These are phyloP conservation scores for Heliamphora pulchella DNA, from an alignment of 179 eudicot species.

Conservation along the genomic window DNA sequence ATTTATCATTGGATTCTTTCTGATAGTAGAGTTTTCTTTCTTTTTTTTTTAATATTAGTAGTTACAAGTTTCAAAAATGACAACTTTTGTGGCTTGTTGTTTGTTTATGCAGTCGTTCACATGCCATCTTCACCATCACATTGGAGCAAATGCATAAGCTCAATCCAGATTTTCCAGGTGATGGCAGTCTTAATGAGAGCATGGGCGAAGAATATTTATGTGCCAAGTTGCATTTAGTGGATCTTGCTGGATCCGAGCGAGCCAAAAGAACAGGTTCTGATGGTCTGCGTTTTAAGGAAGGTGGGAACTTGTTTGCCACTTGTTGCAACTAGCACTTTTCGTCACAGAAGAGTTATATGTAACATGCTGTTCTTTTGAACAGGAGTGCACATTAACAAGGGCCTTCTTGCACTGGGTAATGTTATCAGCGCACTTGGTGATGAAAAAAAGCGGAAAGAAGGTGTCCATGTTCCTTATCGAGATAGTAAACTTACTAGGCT, in stretches of 20 bases:
- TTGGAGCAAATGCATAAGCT: conserved; percentile 88
- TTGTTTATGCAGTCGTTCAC: conserved; percentile 75
- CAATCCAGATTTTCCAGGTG: conserved; percentile 41
- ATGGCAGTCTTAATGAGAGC: conserved; percentile 42
- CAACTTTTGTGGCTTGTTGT: conserved; percentile 11
- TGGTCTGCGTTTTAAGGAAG: conserved; percentile 99
- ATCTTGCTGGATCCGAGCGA: conserved; percentile 99
- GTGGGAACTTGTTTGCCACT: conserved; percentile 24
- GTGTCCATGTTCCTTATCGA: conserved; percentile 93
- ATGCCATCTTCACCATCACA: conserved; percentile 99
- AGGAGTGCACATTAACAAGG: conserved; percentile 99
- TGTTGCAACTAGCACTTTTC: conserved; percentile 13
- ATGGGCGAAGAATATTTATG: conserved; percentile 91
- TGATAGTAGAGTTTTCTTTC: no score
- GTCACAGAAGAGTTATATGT: conserved; percentile 10
- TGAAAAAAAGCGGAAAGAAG: conserved; percentile 96
- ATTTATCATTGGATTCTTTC: conserved; percentile 3
- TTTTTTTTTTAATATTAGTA: no score
- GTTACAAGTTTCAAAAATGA: not conserved
- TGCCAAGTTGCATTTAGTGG: conserved; percentile 96
- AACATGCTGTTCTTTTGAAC: conserved; percentile 13
- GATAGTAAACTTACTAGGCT: conserved; percentile 98
- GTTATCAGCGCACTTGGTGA: conserved; percentile 99
- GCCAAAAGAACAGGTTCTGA: conserved; percentile 99
- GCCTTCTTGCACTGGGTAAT: conserved; percentile 98